Conservation (phyloP, 208 protist genomes). For the Crithidia acanthocephali region DNA sequence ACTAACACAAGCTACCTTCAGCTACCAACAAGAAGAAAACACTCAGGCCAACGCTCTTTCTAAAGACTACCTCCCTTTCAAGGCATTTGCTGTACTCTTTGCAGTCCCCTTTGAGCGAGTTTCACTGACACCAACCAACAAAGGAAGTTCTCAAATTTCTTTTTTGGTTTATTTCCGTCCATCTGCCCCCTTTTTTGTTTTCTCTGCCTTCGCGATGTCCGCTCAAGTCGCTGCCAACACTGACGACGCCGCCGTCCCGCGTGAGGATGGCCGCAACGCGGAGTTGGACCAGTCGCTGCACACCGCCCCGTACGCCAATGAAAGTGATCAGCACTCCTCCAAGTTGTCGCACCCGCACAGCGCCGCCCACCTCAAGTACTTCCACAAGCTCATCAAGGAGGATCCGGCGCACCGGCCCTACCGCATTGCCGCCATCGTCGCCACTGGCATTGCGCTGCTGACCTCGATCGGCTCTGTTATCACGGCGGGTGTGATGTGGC, state of each 20-base stretch:
- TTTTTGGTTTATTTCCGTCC: too few species aligned
- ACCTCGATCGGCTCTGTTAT: constrained; percentile 15
- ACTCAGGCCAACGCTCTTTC: too few species aligned
- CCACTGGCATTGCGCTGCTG: constrained; percentile 8
- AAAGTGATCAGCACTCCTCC: background rate
- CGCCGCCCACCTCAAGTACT: background rate
- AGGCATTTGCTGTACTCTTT: too few species aligned
- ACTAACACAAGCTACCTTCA: too few species aligned
- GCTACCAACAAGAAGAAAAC: too few species aligned
- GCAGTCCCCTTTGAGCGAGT: too few species aligned
- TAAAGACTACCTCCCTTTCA: too few species aligned
- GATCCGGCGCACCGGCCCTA: constrained; percentile 6
- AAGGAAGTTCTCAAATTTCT: too few species aligned
- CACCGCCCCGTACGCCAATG: background rate
- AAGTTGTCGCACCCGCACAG: background rate
- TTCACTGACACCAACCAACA: too few species aligned
- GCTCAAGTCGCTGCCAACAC: constrained; percentile 1
- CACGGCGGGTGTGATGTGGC: constrained; percentile 16
- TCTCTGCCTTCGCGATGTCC: constrained; percentile 7
- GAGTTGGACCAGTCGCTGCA: background rate
- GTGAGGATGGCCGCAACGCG: background rate
- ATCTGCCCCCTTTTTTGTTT: too few species aligned
- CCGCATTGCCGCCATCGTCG: constrained; percentile 11
- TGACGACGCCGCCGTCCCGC: background rate
- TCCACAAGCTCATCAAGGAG: background rate